Conservation (phyloP, 257 asterid genomes). For the Apocynum venetum region DNA sequence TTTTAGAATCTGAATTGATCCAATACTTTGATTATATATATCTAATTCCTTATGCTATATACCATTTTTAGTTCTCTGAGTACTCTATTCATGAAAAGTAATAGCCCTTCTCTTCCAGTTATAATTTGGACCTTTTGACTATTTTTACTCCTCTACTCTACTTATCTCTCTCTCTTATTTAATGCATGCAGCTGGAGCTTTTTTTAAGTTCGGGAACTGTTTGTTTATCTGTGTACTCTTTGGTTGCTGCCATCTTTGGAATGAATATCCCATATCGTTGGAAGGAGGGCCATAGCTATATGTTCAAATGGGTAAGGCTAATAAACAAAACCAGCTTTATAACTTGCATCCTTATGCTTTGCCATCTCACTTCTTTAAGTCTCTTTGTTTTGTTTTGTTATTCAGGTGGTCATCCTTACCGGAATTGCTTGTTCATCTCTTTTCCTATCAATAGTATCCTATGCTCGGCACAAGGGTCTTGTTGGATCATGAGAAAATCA, state of each 20-base stretch:
- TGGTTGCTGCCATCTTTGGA: slow-evolving; percentile 86
- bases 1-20: not conserved
- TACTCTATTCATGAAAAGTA: not conserved
- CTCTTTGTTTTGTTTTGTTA: too few relatives aligned
- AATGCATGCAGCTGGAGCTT: slow-evolving; percentile 69
- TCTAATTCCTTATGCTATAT: too few relatives aligned
- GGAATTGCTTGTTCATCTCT: slow-evolving; percentile 51
- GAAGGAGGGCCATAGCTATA: slow-evolving; percentile 55
- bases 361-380: not conserved
- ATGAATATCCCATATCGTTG: slow-evolving; percentile 85
- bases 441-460: slow-evolving; percentile 57
- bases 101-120: not conserved
- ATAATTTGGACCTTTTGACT: not conserved
- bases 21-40: not conserved
- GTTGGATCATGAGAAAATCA: slow-evolving; percentile 16
- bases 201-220: slow-evolving; percentile 79
- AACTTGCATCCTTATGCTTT: not conserved
- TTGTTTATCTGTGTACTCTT: slow-evolving; percentile 59
- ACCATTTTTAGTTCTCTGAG: too few relatives aligned
- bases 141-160: too few relatives aligned
- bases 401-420: slow-evolving; percentile 65
- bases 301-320: slow-evolving; percentile 76
- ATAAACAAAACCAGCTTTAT: not conserved
- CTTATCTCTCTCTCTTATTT: not conserved
- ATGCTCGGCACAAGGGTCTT: slow-evolving; percentile 68